Base-by-base conservation (phyloP, 2,329 filamentous ascomycete species). In the Ophiosphaerella herpotricha region DNA sequence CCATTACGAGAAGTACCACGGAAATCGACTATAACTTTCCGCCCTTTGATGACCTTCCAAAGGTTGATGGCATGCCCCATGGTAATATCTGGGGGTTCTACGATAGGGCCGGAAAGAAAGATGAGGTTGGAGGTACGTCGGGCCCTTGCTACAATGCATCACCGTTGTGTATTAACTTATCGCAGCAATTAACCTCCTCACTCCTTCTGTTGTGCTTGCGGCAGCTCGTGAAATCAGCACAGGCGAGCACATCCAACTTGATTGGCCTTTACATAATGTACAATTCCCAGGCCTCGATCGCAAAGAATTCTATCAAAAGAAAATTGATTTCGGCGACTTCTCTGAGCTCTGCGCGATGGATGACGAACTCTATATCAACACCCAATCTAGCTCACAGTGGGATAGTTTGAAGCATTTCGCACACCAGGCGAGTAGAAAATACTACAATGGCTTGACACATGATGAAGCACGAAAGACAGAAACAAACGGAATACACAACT, bases 261-360 rank as follows among this genome's bases (percentile, higher is more conserved):
- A 77, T 23, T 85, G 82, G 82, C 78, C 81, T 21, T 63, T 85
- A 52, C 78, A 76, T 16, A 84, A 84, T 58, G 68, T 84, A 2
- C 80, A 84, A 49, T 76, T 79, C 55, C 79, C 82, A 1, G 79
- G 80, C 52, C 79, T 84, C 55, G 77, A 77, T 37, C 75, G 82
- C 2, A 76, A 78, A 31, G 76, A 78, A 7, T 79, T 78, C 43
- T 67, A 78, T 29, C 81, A 83, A 55, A 75, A 75, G 46, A 79
- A 84, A 47, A 67, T 82, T 7, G 73, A 74, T 8, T 76, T 79
- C 8, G 64, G 74, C 0, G 77, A 58, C 5, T 53, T 55, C 18
- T 48, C 64, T 0, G 37, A 54, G 0, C 65, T 70, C 49, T 52
- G 50, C 21, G 64, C 57, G 7, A 66, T 70, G 57, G 70, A 71